phyloP scores from a whole-genome alignment of 345 rosid genomes.

The Combretum micranthum region DNA sequence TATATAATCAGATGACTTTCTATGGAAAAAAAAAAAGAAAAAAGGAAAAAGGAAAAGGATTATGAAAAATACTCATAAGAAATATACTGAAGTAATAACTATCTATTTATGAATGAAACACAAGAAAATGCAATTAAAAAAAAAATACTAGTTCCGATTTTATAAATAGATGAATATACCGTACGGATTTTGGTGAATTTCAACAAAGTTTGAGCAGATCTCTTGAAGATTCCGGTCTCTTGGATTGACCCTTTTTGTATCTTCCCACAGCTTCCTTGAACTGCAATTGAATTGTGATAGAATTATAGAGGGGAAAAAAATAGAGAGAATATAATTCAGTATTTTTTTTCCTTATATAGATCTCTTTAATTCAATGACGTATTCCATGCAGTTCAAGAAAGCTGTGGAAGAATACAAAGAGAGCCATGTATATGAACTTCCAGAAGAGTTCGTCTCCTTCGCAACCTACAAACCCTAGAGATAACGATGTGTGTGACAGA shows the following conservation, averaged over 20 bases:
- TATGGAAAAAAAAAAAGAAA: no score
- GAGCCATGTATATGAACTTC: slow-evolving; percentile 24
- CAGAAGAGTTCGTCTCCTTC: no score
- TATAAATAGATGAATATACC: background rate
- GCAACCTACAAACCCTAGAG: slow-evolving; percentile 1
- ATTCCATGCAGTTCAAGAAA: slow-evolving; percentile 89
- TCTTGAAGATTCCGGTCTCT: background rate
- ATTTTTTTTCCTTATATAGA: no score
- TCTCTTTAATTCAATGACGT: no score
- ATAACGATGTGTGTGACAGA: background rate
- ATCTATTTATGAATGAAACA: no score
- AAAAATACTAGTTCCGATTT: no score
- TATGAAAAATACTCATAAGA: no score
- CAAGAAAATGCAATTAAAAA: no score
- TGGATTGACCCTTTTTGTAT: slow-evolving; percentile 47
- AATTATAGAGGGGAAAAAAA: background rate
- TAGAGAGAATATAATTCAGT: background rate
- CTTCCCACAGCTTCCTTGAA: slow-evolving; percentile 99
- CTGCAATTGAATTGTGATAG: slow-evolving; percentile 25
- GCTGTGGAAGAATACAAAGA: slow-evolving; percentile 98
- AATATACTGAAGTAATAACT: no score
- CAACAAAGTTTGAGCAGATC: no score
- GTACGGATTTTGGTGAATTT: background rate
- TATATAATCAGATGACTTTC: no score
- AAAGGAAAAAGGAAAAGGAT: no score